phyloP scores from a whole-genome alignment of 164 flowering plant genomes.

The Aristolochia fimbriata region DNA sequence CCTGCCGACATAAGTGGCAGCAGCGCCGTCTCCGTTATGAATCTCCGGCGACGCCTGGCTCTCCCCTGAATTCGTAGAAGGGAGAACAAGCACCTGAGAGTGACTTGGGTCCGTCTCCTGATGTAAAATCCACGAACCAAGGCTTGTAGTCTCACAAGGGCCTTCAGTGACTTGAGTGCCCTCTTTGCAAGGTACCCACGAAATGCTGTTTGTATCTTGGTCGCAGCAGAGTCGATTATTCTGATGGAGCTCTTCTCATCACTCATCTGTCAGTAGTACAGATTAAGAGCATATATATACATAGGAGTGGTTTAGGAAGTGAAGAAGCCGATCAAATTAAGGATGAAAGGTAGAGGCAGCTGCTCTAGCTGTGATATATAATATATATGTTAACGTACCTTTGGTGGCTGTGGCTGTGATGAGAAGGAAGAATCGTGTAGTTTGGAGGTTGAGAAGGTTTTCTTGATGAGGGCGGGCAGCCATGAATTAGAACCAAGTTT shows the following conservation, averaged over 20 bases:
- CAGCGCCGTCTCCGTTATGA: neutral
- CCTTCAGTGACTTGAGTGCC: constrained; percentile 4
- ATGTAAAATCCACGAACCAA: constrained; percentile 3
- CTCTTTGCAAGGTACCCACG: constrained; percentile 5
- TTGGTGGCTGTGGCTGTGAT: neutral
- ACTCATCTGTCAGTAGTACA: no score
- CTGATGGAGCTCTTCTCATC: neutral
- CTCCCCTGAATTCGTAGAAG: constrained; percentile 5
- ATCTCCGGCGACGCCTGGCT: neutral
- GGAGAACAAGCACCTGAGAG: neutral
- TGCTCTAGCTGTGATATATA: no score
- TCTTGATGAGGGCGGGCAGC: constrained; percentile 8
- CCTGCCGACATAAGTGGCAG: no score
- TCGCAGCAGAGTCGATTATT: neutral
- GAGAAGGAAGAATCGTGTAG: neutral
- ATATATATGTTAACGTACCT: neutral
- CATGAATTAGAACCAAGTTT: neutral
- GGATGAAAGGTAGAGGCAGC: neutral
- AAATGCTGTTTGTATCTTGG: constrained; percentile 3
- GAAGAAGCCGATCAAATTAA: no score
- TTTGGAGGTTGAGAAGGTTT: constrained; percentile 4
- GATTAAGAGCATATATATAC: no score
- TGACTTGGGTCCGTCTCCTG: constrained; percentile 1
- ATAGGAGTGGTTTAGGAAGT: no score
- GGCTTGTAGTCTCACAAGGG: constrained; percentile 3